Evolutionary conservation across 2,329 filamentous ascomycete species (phyloP).

Genomic region (Colletotrichum costaricense): DNA sequence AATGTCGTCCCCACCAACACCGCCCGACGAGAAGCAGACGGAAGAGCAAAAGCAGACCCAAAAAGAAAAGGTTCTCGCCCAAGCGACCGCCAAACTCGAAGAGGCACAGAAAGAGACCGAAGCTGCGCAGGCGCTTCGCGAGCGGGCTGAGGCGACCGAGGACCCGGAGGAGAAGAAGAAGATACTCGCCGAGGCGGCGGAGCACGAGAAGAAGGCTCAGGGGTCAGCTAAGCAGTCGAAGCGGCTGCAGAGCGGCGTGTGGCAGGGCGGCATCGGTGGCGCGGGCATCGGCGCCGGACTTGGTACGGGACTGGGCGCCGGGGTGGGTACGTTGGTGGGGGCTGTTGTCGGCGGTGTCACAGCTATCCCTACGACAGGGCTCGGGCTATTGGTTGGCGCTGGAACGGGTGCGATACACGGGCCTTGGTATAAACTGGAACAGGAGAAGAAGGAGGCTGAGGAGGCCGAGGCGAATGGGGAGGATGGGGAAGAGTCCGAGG

Average conservation of each 20-base stretch:
- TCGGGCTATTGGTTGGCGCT: constrained; percentile 17
- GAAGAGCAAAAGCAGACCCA: constrained; percentile 21
- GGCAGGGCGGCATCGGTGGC: constrained; percentile 29
- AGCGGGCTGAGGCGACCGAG: constrained; percentile 16
- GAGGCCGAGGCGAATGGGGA: background rate
- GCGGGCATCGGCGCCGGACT: constrained; percentile 27
- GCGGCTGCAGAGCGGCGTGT: constrained; percentile 26
- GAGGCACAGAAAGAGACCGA: constrained; percentile 23
- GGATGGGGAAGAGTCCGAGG: background rate
- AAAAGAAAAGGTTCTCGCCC: constrained; percentile 24
- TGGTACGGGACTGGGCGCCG: constrained; percentile 20
- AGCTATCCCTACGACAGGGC: constrained; percentile 14
- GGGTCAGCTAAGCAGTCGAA: constrained; percentile 7
- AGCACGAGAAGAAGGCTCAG: constrained; percentile 25
- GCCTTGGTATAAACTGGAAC: constrained; percentile 25
- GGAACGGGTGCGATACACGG: constrained; percentile 26
- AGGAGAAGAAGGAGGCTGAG: background rate
- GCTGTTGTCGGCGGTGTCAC: constrained; percentile 28
- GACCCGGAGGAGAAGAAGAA: constrained; percentile 27
- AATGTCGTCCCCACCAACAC: constrained; percentile 21
- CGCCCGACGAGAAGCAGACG: background rate
- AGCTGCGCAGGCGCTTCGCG: constrained; percentile 4
- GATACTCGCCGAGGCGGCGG: constrained; percentile 21
- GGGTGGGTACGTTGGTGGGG: constrained; percentile 19
- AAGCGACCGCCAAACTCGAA: constrained; percentile 27